Evolutionary conservation across 306 rosid species (phyloP).

Genomic region (Lotus japonicus): DNA sequence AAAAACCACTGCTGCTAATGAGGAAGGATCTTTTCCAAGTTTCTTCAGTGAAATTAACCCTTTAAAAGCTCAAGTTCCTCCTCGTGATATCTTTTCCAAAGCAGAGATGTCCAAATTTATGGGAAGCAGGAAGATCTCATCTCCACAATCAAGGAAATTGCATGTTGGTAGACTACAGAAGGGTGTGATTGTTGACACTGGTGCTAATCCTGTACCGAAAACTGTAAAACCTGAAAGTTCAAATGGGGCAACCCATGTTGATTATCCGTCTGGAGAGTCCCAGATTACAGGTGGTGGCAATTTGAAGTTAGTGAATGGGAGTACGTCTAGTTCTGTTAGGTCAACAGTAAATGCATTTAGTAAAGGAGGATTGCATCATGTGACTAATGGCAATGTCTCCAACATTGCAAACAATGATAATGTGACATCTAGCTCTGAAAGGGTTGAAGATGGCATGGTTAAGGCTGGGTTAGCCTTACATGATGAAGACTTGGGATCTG

Average conservation of each 20-base stretch:
- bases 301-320: constrained; percentile 30
- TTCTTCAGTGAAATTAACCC: constrained; percentile 51
- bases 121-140: constrained; percentile 48
- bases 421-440: constrained; percentile 30
- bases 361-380: constrained; percentile 28
- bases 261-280: constrained; percentile 29
- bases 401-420: constrained; percentile 23
- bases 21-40: constrained; percentile 29
- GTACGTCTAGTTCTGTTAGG: constrained; percentile 32
- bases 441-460: constrained; percentile 30
- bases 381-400: constrained; percentile 20
- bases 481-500: constrained; percentile 43
- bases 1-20: constrained; percentile 36
- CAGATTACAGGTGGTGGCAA: constrained; percentile 26
- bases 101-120: constrained; percentile 68
- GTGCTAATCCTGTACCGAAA: constrained; percentile 24
- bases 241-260: constrained; percentile 31
- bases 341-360: constrained; percentile 35
- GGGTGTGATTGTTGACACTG: constrained; percentile 18
- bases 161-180: constrained; percentile 13
- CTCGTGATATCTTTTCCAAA: constrained; percentile 62
- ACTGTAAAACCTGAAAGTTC: constrained; percentile 34
- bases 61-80: constrained; percentile 78
- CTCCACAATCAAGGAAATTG: constrained; percentile 41
- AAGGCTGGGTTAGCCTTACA: constrained; percentile 31